Conservation (phyloP, 345 rosid genomes). For the Mangifera indica region DNA sequence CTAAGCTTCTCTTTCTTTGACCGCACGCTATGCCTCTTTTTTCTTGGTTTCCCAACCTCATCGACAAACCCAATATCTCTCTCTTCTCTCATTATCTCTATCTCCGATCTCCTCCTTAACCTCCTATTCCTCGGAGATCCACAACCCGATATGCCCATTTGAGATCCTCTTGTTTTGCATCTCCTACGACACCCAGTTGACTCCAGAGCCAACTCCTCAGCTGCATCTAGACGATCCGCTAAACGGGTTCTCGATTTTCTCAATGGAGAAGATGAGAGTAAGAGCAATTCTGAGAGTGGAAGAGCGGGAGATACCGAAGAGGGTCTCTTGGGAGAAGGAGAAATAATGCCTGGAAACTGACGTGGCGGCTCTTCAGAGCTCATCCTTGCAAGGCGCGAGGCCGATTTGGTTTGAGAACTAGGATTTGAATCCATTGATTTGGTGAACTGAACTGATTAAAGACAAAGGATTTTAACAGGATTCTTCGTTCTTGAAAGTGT, state of each 20-base stretch:
- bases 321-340: slow-evolving; percentile 45
- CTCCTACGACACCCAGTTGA: slow-evolving; percentile 49
- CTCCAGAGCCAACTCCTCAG: slow-evolving; percentile 48
- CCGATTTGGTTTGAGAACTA: slow-evolving; percentile 46
- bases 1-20: slow-evolving; percentile 74
- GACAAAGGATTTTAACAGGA: background rate
- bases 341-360: slow-evolving; percentile 47
- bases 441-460: background rate
- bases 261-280: slow-evolving; percentile 68
- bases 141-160: slow-evolving; percentile 40
- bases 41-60: slow-evolving; percentile 49
- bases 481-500: background rate
- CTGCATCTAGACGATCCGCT: slow-evolving; percentile 60
- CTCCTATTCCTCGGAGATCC: slow-evolving; percentile 65
- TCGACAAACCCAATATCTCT: slow-evolving; percentile 52
- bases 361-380: slow-evolving; percentile 28
- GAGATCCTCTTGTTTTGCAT: slow-evolving; percentile 51
- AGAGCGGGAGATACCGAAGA: slow-evolving; percentile 48
- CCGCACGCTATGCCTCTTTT: slow-evolving; percentile 50
- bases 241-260: slow-evolving; percentile 61
- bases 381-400: slow-evolving; percentile 63
- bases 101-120: slow-evolving; percentile 61
- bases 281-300: slow-evolving; percentile 58
- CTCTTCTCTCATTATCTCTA: slow-evolving; percentile 58
- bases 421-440: slow-evolving; percentile 49